Conservation (phyloP, 768 basidiomycete genomes). For the Trametes gibbosa region DNA sequence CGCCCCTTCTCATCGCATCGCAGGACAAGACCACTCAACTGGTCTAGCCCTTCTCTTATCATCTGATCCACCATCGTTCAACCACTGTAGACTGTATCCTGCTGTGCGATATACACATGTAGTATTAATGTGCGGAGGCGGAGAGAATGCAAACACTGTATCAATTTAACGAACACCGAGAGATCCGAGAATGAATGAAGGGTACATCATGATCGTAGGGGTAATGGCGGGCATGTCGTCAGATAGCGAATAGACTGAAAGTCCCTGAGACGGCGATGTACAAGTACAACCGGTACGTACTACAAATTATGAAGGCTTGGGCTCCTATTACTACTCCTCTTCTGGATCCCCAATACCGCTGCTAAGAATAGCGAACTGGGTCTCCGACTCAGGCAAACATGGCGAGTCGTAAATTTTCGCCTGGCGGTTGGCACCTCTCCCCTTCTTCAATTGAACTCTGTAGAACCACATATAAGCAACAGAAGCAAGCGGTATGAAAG, state of each 20-base stretch:
- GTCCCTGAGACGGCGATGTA: background rate
- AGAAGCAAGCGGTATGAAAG: too few relatives aligned
- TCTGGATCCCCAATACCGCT: conserved; percentile 95
- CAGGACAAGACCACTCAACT: conserved; percentile 48
- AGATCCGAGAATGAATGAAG: background rate
- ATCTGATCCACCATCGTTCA: conserved; percentile 20
- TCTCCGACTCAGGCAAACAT: conserved; percentile 95
- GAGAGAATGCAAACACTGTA: conserved; percentile 10
- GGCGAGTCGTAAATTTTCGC: conserved; percentile 99
- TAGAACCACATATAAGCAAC: background rate
- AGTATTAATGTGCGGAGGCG: conserved; percentile 2
- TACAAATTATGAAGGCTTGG: background rate
- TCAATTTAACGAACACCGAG: background rate
- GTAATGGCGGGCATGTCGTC: background rate
- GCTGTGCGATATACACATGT: conserved; percentile 8
- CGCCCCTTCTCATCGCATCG: conserved; percentile 23
- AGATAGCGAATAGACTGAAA: background rate
- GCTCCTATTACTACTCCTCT: conserved; percentile 50
- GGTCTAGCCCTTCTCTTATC: conserved; percentile 31
- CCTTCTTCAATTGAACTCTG: conserved; percentile 89
- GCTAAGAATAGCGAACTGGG: conserved; percentile 87
- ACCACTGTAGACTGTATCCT: conserved; percentile 18
- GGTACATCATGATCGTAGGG: background rate
- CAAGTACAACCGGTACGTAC: background rate
- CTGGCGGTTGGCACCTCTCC: conserved; percentile 84